A percentile compares a stretch with the other conserved stretches of the same genome.
Evolutionary conservation across 139 green algal genomes (phyloP).

Genomic region (Chlorella sorokiniana): DNA sequence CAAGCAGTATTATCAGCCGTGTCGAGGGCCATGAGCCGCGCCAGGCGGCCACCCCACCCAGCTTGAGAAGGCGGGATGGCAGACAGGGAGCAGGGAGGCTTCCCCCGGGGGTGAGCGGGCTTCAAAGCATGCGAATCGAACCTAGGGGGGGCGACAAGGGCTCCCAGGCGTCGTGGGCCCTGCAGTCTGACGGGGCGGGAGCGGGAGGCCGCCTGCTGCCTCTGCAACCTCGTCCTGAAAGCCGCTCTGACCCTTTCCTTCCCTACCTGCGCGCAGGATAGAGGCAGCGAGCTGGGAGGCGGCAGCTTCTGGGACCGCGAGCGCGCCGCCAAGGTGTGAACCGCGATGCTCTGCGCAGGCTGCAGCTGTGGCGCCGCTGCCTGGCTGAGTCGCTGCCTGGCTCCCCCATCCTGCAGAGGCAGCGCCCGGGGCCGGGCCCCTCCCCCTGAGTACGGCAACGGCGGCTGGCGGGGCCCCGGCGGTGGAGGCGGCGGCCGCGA

Average conservation of each 20-base stretch:
- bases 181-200: background rate
- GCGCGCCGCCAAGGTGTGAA: background rate
- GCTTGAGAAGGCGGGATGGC: background rate
- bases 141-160: background rate
- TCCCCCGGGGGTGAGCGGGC: no score
- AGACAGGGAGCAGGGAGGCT: background rate
- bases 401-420: no score
- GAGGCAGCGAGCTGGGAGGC: background rate
- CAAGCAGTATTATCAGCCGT: no score
- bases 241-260: background rate
- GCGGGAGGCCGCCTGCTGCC: background rate
- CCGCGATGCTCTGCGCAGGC: background rate
- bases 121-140: background rate
- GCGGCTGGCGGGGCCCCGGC: background rate
- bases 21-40: background rate
- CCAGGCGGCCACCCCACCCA: background rate
- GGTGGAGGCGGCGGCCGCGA: background rate
- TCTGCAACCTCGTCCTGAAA: background rate
- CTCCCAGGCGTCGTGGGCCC: background rate
- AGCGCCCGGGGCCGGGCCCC: no score
- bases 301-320: background rate
- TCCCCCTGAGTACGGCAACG: background rate
- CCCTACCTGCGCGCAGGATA: background rate
- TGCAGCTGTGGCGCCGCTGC: background rate
- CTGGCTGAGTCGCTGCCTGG: background rate